These are phyloP conservation scores for Candida suzukii DNA, from an alignment of 805 yeast genomes.

Conservation along the genomic window DNA sequence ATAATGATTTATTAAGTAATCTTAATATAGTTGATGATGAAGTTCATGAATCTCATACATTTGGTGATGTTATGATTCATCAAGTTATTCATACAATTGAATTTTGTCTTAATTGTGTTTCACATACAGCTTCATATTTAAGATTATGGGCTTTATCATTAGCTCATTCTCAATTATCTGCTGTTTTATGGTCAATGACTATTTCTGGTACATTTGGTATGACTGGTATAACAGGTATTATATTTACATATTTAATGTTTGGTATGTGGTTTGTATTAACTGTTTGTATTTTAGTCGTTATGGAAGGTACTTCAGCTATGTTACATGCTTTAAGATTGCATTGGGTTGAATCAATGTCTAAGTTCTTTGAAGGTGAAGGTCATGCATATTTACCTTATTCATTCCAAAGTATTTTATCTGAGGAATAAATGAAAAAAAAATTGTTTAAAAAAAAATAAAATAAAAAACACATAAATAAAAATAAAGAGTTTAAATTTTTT, in stretches of 20 bases:
- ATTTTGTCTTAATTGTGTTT: slow-evolving; percentile 92
- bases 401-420: slow-evolving; percentile 32
- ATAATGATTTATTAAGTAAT: slow-evolving; percentile 25
- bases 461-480: not conserved
- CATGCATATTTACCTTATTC: slow-evolving; percentile 83
- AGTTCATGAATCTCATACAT: slow-evolving; percentile 52
- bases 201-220: slow-evolving; percentile 67
- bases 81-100: slow-evolving; percentile 97
- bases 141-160: slow-evolving; percentile 96
- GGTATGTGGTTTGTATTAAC: slow-evolving; percentile 95
- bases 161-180: slow-evolving; percentile 93
- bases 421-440: not conserved
- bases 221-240: slow-evolving; percentile 59
- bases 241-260: slow-evolving; percentile 72
- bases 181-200: slow-evolving; percentile 97
- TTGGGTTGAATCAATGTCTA: slow-evolving; percentile 99
- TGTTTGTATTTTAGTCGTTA: slow-evolving; percentile 81
- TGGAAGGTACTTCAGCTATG: slow-evolving; percentile 99
- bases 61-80: slow-evolving; percentile 94
- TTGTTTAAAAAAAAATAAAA: too few relatives aligned
- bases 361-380: slow-evolving; percentile 97
- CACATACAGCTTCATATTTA: slow-evolving; percentile 96
- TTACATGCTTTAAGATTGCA: slow-evolving; percentile 95
- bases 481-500: too few relatives aligned
- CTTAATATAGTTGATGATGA: slow-evolving; percentile 40